Evolutionary conservation across 371 early-diverging fungal species (phyloP).

Genomic region (Lichtheimia corymbifera): DNA sequence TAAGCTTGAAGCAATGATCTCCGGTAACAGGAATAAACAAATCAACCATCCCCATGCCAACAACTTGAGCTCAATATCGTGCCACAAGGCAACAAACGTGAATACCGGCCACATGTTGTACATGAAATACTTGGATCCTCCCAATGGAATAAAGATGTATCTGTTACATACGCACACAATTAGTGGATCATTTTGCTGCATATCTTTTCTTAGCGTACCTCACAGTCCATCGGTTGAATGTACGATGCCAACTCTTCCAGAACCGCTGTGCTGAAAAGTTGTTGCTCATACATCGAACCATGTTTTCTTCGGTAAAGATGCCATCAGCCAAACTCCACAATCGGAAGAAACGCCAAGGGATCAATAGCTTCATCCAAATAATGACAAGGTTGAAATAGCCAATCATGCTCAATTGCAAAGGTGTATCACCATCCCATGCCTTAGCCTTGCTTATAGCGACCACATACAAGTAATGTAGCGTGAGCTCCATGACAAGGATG

Average conservation of each 20-base stretch:
- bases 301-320: conserved; percentile 86
- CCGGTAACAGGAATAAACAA: conserved; percentile 83
- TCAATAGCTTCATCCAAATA: conserved; percentile 88
- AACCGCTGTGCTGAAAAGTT: conserved; percentile 89
- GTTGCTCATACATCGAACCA: conserved; percentile 92
- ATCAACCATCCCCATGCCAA: conserved; percentile 96
- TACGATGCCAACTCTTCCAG: conserved; percentile 94
- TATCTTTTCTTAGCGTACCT: conserved; percentile 35
- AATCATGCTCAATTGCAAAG: conserved; percentile 77
- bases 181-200: no score
- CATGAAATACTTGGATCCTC: conserved; percentile 68
- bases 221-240: conserved; percentile 87
- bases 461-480: conserved; percentile 80
- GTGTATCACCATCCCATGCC: conserved; percentile 80
- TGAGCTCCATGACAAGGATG: conserved; percentile 77
- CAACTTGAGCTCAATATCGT: conserved; percentile 81
- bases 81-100: conserved; percentile 96
- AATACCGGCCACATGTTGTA: conserved; percentile 83
- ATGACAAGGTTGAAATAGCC: conserved; percentile 83
- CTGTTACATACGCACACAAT: conserved; percentile 20
- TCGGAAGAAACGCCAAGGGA: conserved; percentile 95
- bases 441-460: conserved; percentile 83
- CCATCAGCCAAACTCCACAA: conserved; percentile 90
- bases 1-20: conserved; percentile 64
- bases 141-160: conserved; percentile 91